Percentiles rank a stretch among this genome's conserved stretches.
These are phyloP conservation scores for Myxozyma sirexii DNA, from an alignment of 805 yeast species.

Conservation along the genomic window DNA sequence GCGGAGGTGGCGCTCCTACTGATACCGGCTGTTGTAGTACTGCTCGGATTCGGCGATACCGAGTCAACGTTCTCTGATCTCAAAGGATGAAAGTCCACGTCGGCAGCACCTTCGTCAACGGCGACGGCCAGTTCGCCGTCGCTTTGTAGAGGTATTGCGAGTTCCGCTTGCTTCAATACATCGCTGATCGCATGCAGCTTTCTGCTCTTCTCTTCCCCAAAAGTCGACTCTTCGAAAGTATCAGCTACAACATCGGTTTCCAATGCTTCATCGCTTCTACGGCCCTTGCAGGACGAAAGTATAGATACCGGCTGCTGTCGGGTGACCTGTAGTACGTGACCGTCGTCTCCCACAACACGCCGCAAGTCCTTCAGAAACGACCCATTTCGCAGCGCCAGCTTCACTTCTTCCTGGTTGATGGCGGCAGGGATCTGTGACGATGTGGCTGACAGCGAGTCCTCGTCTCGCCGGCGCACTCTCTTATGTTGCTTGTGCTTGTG, in stretches of 20 bases:
- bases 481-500: neutral
- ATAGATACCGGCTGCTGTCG: neutral
- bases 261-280: neutral
- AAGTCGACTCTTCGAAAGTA: neutral
- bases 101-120: too few relatives aligned
- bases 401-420: neutral
- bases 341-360: neutral
- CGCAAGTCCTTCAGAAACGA: neutral
- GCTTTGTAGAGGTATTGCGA: neutral
- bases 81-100: too few relatives aligned
- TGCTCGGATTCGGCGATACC: too few relatives aligned
- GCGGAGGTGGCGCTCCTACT: too few relatives aligned
- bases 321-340: conserved; percentile 4
- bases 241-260: neutral
- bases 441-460: neutral
- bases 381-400: conserved; percentile 2
- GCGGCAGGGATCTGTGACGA: neutral
- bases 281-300: neutral
- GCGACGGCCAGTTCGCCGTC: neutral
- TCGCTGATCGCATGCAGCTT: neutral
- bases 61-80: too few relatives aligned
- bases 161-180: neutral
- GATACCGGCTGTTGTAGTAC: too few relatives aligned
- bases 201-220: conserved; percentile 4
- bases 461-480: neutral